Evolutionary conservation across 176 grass and related monocot species (phyloP).

Genomic region (Canna indica): DNA sequence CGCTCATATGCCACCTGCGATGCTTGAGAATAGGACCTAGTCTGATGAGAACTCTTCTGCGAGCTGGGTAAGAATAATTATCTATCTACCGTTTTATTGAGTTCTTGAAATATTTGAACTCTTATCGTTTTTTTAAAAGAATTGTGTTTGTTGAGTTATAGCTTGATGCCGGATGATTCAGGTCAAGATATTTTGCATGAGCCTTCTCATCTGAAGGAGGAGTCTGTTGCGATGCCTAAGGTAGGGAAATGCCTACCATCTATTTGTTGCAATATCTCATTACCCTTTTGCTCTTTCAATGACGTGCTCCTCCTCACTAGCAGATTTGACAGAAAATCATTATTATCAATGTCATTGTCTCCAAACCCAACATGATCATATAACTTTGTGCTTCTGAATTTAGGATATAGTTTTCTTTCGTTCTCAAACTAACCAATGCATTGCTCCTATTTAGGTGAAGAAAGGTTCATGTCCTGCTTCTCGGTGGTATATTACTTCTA

Average conservation of each 20-base stretch:
- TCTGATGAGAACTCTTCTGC: slow-evolving; percentile 30
- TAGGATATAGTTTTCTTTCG: not conserved
- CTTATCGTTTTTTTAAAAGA: too few relatives aligned
- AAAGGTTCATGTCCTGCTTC: slow-evolving; percentile 57
- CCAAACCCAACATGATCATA: too few relatives aligned
- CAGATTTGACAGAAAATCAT: not conserved
- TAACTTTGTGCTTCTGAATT: too few relatives aligned
- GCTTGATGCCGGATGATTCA: slow-evolving; percentile 27
- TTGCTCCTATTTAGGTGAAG: slow-evolving; percentile 44
- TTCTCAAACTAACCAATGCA: not conserved
- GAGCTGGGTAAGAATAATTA: slow-evolving; percentile 13
- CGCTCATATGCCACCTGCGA: slow-evolving; percentile 47
- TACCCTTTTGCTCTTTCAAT: not conserved
- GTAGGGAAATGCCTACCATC: slow-evolving; percentile 25
- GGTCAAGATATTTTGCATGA: slow-evolving; percentile 16
- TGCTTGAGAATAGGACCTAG: slow-evolving; percentile 29
- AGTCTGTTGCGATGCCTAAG: slow-evolving; percentile 66
- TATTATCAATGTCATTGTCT: too few relatives aligned
- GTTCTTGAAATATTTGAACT: too few relatives aligned
- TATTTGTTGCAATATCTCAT: not conserved
- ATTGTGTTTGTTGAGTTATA: slow-evolving; percentile 35
- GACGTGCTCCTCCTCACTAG: not conserved
- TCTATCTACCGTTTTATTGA: slow-evolving; percentile 8
- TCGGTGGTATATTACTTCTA: slow-evolving; percentile 61
- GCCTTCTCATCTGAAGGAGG: slow-evolving; percentile 47